phyloP scores from a whole-genome alignment of 148 eudicot species.

The Pharnaceum exiguum region DNA sequence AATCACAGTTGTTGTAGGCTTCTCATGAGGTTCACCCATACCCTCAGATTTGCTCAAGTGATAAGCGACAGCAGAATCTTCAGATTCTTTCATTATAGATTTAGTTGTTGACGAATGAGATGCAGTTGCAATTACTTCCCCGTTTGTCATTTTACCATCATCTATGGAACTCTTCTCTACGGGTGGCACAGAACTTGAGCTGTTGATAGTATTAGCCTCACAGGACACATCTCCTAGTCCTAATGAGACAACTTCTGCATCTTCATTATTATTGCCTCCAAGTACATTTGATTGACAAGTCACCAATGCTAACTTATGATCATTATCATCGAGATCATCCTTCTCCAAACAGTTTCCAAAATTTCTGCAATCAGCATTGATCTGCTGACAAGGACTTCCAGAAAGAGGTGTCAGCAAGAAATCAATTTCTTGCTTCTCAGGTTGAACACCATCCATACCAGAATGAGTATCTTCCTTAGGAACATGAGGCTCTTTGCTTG shows the following conservation, averaged over 20 bases:
- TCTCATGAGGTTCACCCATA: constrained; percentile 9
- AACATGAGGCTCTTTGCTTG: background rate
- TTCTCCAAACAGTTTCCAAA: background rate
- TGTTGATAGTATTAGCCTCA: background rate
- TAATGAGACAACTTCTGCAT: background rate
- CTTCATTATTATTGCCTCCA: background rate
- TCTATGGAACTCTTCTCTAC: background rate
- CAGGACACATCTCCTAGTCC: background rate
- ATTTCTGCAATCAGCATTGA: constrained; percentile 17
- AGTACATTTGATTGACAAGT: background rate
- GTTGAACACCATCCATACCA: background rate
- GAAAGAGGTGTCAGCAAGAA: constrained; percentile 11
- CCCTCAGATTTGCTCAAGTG: constrained; percentile 13
- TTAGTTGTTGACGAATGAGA: background rate
- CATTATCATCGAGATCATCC: background rate
- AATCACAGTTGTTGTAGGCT: background rate
- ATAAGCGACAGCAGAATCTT: constrained; percentile 8
- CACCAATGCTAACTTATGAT: background rate
- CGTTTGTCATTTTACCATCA: background rate
- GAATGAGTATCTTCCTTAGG: background rate
- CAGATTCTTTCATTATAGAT: background rate
- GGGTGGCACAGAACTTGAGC: background rate
- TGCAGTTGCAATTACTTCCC: background rate
- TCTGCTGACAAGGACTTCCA: constrained; percentile 3
- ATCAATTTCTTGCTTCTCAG: constrained; percentile 7